Evolutionary conservation across 495 filamentous ascomycete genomes (phyloP).

Genomic region (Daldinia childiae): DNA sequence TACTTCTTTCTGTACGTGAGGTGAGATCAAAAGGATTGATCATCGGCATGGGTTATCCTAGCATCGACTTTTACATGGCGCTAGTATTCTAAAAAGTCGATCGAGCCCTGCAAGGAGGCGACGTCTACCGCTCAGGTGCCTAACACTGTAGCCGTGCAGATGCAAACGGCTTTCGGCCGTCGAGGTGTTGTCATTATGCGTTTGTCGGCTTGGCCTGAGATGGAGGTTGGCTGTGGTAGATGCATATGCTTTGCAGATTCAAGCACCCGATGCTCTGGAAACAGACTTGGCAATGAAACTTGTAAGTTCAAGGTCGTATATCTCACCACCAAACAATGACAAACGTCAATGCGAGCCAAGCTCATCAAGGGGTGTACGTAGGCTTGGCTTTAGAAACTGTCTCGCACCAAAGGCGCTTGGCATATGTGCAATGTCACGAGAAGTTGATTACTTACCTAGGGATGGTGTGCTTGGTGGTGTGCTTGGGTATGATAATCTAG

Average conservation of each 20-base stretch:
- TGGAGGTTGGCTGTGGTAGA: slow-evolving; percentile 21
- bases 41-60: slow-evolving; percentile 37
- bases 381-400: slow-evolving; percentile 37
- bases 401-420: slow-evolving; percentile 36
- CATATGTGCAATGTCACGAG: slow-evolving; percentile 42
- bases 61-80: slow-evolving; percentile 35
- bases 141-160: slow-evolving; percentile 14
- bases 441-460: slow-evolving; percentile 35
- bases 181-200: slow-evolving; percentile 23
- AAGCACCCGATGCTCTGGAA: slow-evolving; percentile 43
- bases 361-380: slow-evolving; percentile 12
- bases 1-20: slow-evolving; percentile 35
- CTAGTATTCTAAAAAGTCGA: slow-evolving; percentile 28
- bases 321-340: slow-evolving; percentile 32
- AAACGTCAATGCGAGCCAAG: slow-evolving; percentile 40
- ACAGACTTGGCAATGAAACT: slow-evolving; percentile 46
- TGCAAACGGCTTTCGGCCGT: slow-evolving; percentile 20
- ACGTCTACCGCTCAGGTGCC: slow-evolving; percentile 1
- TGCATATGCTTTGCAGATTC: slow-evolving; percentile 42
- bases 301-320: slow-evolving; percentile 32
- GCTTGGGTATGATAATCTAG: slow-evolving; percentile 29
- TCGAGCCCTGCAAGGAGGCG: slow-evolving; percentile 33
- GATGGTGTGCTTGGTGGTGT: too few relatives aligned
- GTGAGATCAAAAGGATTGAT: slow-evolving; percentile 34
- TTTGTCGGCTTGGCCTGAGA: slow-evolving; percentile 34